Base-by-base conservation (phyloP, 2,329 filamentous ascomycete genomes). In the Corniculantispora saksenae region DNA sequence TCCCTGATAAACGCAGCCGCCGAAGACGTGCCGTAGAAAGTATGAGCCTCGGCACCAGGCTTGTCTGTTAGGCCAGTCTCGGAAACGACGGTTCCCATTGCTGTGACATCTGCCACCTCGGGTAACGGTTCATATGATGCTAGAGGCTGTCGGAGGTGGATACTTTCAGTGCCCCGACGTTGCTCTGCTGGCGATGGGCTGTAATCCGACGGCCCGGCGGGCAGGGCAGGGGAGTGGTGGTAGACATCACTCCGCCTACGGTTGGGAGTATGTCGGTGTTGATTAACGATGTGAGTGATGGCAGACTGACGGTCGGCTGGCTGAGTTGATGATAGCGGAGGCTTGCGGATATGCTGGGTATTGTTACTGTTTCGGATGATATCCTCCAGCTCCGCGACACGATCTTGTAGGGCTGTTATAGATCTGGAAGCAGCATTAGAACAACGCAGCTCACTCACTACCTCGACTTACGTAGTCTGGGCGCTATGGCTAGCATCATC, bases 1-100 rank as follows among this genome's bases (percentile, higher is more conserved):
- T 80, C 76, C 29, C 78, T 76, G 67, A 80, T 73, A 50, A 81
- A 78, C 0, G 75, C 78, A 0, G 75, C 78, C 3, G 77, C 73
- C 0, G 77, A 79, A 1, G 79, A 79, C 61, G 72, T 74, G 3
- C 79, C 79, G 43, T 77, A 80, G 48, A 75, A 81, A 51, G 75
- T 72, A 40, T 76, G 69, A 29, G 27, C 56, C n/a, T n/a, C n/a
- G 55, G 63, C 51, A 57, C 67, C 69, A 1, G 45, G n/a, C 7
- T 12, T 9, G 45, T 19, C n/a, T 6, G 66, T 67, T 13, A 73
- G 67, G n/a, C 74, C 71, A 21, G 74, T 70, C 8, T 75, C 73
- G 2, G 75, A 73, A n/a, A 74, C 72, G 8, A 71, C 67, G 19
- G 77, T 74, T 2, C 79, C 78, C 78, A 81, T 80, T 10, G 75